phyloP scores from a whole-genome alignment of 2,329 filamentous ascomycete genomes.

The Exophiala sp. region DNA sequence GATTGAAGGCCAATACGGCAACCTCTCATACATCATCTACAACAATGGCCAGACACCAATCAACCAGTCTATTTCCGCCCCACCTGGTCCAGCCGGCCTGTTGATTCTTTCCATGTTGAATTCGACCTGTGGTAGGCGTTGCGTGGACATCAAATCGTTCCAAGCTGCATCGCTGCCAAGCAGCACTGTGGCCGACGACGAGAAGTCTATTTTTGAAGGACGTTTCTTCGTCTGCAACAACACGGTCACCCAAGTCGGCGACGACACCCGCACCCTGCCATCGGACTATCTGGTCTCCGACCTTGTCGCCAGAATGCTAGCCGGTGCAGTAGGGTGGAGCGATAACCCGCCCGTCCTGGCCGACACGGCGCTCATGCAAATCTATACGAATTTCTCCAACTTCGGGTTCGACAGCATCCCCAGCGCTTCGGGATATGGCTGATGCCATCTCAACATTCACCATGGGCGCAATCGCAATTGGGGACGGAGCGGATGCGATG shows the following conservation, averaged over 20 bases:
- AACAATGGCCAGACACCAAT: constrained; percentile 19
- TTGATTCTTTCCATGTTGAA: constrained; percentile 17
- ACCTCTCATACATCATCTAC: constrained; percentile 21
- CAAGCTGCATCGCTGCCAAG: constrained; percentile 12
- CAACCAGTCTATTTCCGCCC: constrained; percentile 16
- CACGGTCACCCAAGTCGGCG: constrained; percentile 17
- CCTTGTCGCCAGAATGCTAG: constrained; percentile 19
- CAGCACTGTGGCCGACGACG: neutral
- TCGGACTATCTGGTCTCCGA: constrained; percentile 13
- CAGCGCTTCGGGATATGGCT: constrained; percentile 12
- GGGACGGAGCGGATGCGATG: constrained; percentile 13
- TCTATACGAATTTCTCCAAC: constrained; percentile 19
- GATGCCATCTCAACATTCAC: constrained; percentile 19
- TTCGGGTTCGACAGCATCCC: constrained; percentile 7
- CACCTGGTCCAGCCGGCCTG: constrained; percentile 17
- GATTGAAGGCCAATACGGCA: constrained; percentile 17
- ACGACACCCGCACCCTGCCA: constrained; percentile 1
- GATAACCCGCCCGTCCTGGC: constrained; percentile 10
- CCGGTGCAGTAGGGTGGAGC: constrained; percentile 23
- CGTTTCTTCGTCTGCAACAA: constrained; percentile 24
- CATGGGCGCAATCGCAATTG: constrained; percentile 16
- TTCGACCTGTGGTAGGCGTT: constrained; percentile 22
- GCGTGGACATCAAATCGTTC: constrained; percentile 19
- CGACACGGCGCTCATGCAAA: constrained; percentile 7
- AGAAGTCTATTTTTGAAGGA: constrained; percentile 5